These are phyloP conservation scores for Lentinula detonsa DNA, from an alignment of 768 basidiomycete species.

Conservation along the genomic window DNA sequence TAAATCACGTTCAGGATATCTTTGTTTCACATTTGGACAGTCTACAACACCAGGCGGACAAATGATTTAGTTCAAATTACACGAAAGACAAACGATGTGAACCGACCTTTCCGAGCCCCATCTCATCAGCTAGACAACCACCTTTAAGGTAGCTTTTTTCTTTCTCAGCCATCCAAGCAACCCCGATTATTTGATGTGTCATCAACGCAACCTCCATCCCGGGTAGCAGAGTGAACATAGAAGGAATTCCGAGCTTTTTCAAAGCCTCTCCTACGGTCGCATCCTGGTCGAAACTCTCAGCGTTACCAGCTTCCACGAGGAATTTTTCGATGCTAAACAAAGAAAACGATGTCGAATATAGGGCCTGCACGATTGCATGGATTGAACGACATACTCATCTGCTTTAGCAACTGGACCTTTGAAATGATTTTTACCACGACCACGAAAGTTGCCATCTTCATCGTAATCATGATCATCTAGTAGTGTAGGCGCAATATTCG, in stretches of 20 bases:
- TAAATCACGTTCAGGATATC: neutral
- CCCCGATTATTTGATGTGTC: constrained; percentile 64
- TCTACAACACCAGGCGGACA: constrained; percentile 19
- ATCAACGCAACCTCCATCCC: constrained; percentile 58
- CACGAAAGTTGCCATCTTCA: constrained; percentile 39
- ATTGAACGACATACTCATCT: constrained; percentile 39
- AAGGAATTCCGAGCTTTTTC: constrained; percentile 42
- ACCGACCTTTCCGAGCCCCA: constrained; percentile 58
- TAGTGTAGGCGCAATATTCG: constrained; percentile 17
- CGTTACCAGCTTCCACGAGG: constrained; percentile 47
- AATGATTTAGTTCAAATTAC: neutral
- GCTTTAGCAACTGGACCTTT: constrained; percentile 38
- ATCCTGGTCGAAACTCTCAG: constrained; percentile 54
- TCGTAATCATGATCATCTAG: constrained; percentile 27
- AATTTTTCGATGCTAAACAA: constrained; percentile 45
- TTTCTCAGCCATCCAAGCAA: constrained; percentile 56
- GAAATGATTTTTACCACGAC: constrained; percentile 39
- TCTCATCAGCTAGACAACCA: constrained; percentile 46
- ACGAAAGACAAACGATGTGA: constrained; percentile 4
- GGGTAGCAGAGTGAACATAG: constrained; percentile 41
- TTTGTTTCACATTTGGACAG: constrained; percentile 39
- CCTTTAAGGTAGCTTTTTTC: constrained; percentile 36
- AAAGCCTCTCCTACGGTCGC: constrained; percentile 54
- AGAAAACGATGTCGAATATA: constrained; percentile 1
- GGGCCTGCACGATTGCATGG: neutral